These are phyloP conservation scores for barley (Hordeum vulgare) DNA, from an alignment of 176 grass and related monocot species.

Conservation along the genomic window DNA sequence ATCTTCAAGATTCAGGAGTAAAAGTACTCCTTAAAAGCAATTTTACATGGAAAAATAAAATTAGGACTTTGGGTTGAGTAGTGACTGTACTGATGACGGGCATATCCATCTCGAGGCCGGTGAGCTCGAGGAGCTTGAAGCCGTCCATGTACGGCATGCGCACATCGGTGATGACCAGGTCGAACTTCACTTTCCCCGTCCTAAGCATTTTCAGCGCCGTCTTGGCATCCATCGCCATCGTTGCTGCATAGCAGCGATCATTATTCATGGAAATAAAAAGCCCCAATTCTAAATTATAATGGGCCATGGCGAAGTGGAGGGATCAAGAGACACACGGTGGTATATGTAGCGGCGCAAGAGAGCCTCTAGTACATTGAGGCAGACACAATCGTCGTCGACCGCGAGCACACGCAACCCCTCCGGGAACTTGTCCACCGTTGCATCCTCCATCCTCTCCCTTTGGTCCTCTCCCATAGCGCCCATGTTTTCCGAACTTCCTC, in stretches of 20 bases:
- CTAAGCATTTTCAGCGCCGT: constrained; percentile 43
- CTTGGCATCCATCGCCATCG: neutral
- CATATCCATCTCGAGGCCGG: constrained; percentile 62
- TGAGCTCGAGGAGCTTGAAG: constrained; percentile 56
- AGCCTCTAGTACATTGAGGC: constrained; percentile 1
- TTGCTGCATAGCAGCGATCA: no score
- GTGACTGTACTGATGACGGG: constrained; percentile 47
- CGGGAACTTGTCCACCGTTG: constrained; percentile 10
- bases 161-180: constrained; percentile 54
- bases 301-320: neutral
- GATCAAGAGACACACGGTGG: constrained; percentile 1
- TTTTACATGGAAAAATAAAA: no score
- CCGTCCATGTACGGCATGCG: constrained; percentile 62
- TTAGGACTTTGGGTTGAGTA: no score
- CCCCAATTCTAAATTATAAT: neutral
- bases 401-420: constrained; percentile 31
- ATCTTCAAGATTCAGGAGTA: no score
- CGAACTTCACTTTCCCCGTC: constrained; percentile 32
- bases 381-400: constrained; percentile 13
- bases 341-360: constrained; percentile 18
- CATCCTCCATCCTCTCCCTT: neutral
- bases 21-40: no score
- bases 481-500: neutral
- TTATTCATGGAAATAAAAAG: no score
- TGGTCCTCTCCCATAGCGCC: neutral